These are phyloP conservation scores for Gossypioides kirkii DNA, from an alignment of 345 rosid genomes.

Conservation along the genomic window DNA sequence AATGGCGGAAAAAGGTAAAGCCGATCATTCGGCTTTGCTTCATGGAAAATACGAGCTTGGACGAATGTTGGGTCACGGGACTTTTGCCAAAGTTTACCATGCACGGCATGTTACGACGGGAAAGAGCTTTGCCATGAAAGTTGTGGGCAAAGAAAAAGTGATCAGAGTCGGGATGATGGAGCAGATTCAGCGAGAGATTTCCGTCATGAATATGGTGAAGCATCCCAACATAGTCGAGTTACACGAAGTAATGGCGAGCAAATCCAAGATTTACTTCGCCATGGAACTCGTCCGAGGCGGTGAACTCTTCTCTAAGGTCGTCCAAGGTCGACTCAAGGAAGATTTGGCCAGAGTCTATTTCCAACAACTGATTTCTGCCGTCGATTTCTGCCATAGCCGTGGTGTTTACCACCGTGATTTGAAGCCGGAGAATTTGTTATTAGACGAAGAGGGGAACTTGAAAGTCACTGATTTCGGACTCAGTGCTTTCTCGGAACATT, in stretches of 20 bases:
- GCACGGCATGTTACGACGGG: constrained; percentile 54
- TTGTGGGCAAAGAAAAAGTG: constrained; percentile 84
- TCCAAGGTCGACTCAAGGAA: constrained; percentile 65
- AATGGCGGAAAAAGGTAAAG: constrained; percentile 24
- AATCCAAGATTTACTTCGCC: constrained; percentile 89
- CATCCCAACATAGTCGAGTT: constrained; percentile 82
- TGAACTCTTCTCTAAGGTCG: constrained; percentile 63
- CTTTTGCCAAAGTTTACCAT: constrained; percentile 86
- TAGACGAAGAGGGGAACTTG: constrained; percentile 71
- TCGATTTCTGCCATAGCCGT: constrained; percentile 91
- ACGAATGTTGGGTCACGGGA: constrained; percentile 74
- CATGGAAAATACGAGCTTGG: constrained; percentile 91
- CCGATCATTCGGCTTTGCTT: constrained; percentile 34
- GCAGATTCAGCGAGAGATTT: constrained; percentile 82
- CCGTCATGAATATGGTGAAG: constrained; percentile 90
- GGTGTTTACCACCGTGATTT: constrained; percentile 90
- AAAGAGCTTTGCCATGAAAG: constrained; percentile 74
- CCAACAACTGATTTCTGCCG: constrained; percentile 76
- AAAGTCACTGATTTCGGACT: constrained; percentile 93
- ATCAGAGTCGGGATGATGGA: constrained; percentile 85
- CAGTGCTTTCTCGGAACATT: constrained; percentile 70
- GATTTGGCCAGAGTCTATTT: constrained; percentile 71
- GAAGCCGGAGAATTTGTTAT: constrained; percentile 80
- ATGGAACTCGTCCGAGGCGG: constrained; percentile 96
- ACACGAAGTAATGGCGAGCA: constrained; percentile 93